phyloP scores from a whole-genome alignment of 352 stramenopile species.

The Phytophthora ramorum region DNA sequence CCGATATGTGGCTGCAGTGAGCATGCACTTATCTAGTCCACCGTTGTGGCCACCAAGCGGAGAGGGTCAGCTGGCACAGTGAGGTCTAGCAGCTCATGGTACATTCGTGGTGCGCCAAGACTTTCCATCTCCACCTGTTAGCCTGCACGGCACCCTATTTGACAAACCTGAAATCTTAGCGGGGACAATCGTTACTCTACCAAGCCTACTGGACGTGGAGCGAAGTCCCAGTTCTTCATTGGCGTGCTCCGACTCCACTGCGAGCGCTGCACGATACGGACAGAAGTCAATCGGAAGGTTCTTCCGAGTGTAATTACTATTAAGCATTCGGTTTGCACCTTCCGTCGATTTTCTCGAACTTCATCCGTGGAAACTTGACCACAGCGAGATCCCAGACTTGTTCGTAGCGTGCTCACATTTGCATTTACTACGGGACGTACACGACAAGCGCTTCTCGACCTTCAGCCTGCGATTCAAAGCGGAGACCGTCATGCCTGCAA shows the following conservation, averaged over 20 bases:
- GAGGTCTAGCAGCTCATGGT: not conserved
- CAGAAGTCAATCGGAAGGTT: constrained; percentile 16
- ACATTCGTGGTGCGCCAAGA: not conserved
- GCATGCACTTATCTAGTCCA: not conserved
- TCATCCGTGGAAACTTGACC: constrained; percentile 13
- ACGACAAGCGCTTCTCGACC: not conserved
- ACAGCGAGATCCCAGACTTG: not conserved
- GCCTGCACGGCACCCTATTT: constrained; percentile 3
- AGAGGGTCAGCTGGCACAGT: constrained; percentile 7
- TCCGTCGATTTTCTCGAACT: constrained; percentile 20
- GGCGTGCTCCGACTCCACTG: constrained; percentile 3
- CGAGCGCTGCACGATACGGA: not conserved
- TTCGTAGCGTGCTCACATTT: constrained; percentile 20
- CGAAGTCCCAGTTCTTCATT: constrained; percentile 13
- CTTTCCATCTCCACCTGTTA: constrained; percentile 15
- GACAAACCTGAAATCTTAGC: constrained; percentile 26
- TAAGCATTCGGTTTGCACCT: constrained; percentile 14
- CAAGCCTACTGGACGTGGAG: no score
- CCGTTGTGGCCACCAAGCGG: constrained; percentile 11
- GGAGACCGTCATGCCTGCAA: constrained; percentile 25
- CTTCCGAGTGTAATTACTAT: constrained; percentile 10
- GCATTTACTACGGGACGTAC: constrained; percentile 3
- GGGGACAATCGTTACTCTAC: no score
- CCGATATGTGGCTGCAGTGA: constrained; percentile 2
- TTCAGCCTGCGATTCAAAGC: not conserved